A percentile compares a stretch with the other conserved stretches of the same genome.
These are phyloP conservation scores for Protomyces macrosporus DNA, from an alignment of 1,139 yeast genomes.

Conservation along the genomic window DNA sequence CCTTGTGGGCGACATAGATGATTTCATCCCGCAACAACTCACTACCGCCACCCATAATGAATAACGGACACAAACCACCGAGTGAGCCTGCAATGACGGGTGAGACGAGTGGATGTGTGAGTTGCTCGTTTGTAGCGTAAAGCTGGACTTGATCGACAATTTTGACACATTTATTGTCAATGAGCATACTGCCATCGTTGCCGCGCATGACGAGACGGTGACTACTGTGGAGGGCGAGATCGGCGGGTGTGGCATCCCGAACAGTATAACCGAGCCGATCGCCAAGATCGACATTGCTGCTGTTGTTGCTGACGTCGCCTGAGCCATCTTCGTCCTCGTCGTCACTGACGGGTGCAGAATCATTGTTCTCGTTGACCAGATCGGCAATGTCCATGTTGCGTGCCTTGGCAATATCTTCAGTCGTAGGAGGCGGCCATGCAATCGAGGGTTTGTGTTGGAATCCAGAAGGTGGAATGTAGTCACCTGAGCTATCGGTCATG, in stretches of 20 bases:
- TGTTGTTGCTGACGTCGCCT: background rate
- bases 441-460: constrained; percentile 26
- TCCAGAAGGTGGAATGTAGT: constrained; percentile 31
- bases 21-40: constrained; percentile 28
- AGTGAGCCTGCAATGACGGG: constrained; percentile 24
- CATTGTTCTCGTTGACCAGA: background rate
- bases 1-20: constrained; percentile 23
- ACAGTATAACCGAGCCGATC: constrained; percentile 8
- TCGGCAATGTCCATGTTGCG: background rate
- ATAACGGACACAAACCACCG: constrained; percentile 26
- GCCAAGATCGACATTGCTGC: background rate
- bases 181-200: constrained; percentile 14
- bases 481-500: constrained; percentile 27
- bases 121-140: constrained; percentile 25
- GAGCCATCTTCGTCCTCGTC: background rate
- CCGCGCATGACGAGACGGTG: constrained; percentile 4
- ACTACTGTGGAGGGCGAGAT: background rate
- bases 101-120: constrained; percentile 26
- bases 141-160: constrained; percentile 25
- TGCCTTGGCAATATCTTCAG: constrained; percentile 19
- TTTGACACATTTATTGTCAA: constrained; percentile 9
- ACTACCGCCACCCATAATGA: constrained; percentile 25
- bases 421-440: constrained; percentile 26
- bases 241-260: background rate
- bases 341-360: background rate